Base-by-base conservation (phyloP, 345 rosid genomes). In the Gynandropsis gynandra region DNA sequence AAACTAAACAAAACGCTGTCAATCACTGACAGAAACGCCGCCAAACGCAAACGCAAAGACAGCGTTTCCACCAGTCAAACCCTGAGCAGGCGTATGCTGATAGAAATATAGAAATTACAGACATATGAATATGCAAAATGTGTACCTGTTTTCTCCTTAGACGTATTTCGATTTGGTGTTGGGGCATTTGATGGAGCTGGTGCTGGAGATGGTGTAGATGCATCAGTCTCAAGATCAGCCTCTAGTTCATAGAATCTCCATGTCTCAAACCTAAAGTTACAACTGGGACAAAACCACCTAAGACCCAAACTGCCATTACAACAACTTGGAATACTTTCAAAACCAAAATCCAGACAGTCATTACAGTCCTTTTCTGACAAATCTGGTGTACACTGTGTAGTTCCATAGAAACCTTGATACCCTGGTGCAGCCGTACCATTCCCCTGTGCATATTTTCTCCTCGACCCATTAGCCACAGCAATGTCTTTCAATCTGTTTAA, bases 321-420 rank as follows among this genome's bases (percentile, higher is more conserved):
- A 48, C 74, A 72, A 0, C 3, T 1, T 4, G 38, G 38, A 15
- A 79, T 62, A 19, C 13, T 8, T 17, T 9, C 40, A 15, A 46
- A 37, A 5, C 63, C 41, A 4, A 10, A 7, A 9, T 5, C 15
- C 15, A 77, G 45, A 48, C 82, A 80, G 17, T 54, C 27, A 4
- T 44, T 35, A 44, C 80, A 76, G 9, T 69, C 56, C 8, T 14
- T 8, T 13, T 52, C 54, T 0, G 77, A 63, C 42, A 76, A 50
- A 47, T 79, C 76, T 1, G 81, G 78, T 7, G 67, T 66, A 41
- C 89, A 77, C 4, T 79, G 85, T 4, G 33, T 57, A 16, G 56
- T 68, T n/a, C 58, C 89, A 0, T 35, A 76, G 35, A 76, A 50
- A 1, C 8, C 63, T 4, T 11, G 1, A 14, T 11, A 68, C 1